phyloP scores from a whole-genome alignment of 768 basidiomycete species.

The Lactarius vividus region DNA sequence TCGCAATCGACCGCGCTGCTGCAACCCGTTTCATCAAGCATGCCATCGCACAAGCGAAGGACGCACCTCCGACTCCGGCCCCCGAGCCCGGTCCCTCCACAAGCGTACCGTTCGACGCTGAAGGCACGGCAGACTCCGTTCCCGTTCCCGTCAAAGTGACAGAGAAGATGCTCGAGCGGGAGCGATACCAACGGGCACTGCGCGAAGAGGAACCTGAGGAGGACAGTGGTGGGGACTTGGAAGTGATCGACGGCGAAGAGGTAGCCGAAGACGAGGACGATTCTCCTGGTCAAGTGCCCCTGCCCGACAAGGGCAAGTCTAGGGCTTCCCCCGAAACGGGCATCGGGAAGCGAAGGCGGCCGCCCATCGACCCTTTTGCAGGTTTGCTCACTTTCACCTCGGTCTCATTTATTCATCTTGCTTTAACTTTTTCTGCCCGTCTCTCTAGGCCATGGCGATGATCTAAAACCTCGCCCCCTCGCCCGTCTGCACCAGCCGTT shows the following conservation, averaged over 20 bases:
- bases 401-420: background rate
- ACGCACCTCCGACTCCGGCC: conserved; percentile 9
- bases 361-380: conserved; percentile 61
- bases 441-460: conserved; percentile 36
- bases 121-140: conserved; percentile 15
- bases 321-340: conserved; percentile 11
- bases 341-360: conserved; percentile 48
- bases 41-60: conserved; percentile 65
- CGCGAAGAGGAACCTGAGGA: conserved; percentile 43
- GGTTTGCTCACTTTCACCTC: conserved; percentile 40
- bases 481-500: background rate
- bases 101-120: conserved; percentile 24
- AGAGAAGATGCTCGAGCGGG: conserved; percentile 69
- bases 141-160: conserved; percentile 57
- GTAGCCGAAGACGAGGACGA: conserved; percentile 35
- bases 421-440: background rate
- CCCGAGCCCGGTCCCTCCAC: conserved; percentile 24
- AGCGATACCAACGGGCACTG: conserved; percentile 57
- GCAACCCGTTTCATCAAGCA: conserved; percentile 82
- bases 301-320: conserved; percentile 30
- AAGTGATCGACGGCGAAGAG: conserved; percentile 39
- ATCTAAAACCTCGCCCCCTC: conserved; percentile 9
- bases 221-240: conserved; percentile 34
- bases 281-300: background rate
- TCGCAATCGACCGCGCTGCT: conserved; percentile 70